phyloP scores from a whole-genome alignment of 345 rosid species.

The Eutrema heterophyllum region DNA sequence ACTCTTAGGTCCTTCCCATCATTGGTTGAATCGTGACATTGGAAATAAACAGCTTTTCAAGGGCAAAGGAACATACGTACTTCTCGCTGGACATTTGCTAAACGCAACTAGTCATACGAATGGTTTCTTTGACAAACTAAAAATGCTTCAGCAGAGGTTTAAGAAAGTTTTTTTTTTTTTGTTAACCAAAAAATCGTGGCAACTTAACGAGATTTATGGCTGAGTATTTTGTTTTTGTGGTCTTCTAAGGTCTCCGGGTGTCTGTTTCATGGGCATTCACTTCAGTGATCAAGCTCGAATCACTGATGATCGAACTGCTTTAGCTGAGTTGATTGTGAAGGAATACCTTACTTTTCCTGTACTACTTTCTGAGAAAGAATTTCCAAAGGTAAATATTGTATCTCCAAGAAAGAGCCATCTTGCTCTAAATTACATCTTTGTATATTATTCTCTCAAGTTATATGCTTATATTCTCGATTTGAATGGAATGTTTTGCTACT shows the following conservation, averaged over 20 bases:
- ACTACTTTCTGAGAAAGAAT: slow-evolving; percentile 46
- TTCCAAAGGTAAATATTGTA: slow-evolving; percentile 45
- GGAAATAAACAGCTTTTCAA: slow-evolving; percentile 37
- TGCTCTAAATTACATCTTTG: not conserved
- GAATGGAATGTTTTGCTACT: slow-evolving; percentile 2
- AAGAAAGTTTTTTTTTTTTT: not conserved
- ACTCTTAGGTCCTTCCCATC: slow-evolving; percentile 56
- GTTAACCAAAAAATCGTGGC: not conserved
- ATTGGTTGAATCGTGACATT: slow-evolving; percentile 62
- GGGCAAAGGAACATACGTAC: slow-evolving; percentile 44
- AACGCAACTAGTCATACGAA: slow-evolving; percentile 29
- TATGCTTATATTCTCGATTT: not conserved
- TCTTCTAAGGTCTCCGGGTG: slow-evolving; percentile 56
- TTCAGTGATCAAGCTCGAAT: slow-evolving; percentile 41
- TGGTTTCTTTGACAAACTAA: slow-evolving; percentile 53
- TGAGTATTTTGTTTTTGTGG: slow-evolving; percentile 6
- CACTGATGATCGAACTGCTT: slow-evolving; percentile 36
- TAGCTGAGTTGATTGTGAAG: slow-evolving; percentile 53
- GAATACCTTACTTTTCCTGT: slow-evolving; percentile 80
- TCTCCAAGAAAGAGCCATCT: not conserved
- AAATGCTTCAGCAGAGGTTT: slow-evolving; percentile 77
- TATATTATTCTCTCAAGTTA: not conserved
- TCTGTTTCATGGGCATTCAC: slow-evolving; percentile 55
- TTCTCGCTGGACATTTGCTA: slow-evolving; percentile 52
- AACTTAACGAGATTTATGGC: not conserved